phyloP scores from a whole-genome alignment of 2,329 filamentous ascomycete species.

The Fusarium proliferatum region DNA sequence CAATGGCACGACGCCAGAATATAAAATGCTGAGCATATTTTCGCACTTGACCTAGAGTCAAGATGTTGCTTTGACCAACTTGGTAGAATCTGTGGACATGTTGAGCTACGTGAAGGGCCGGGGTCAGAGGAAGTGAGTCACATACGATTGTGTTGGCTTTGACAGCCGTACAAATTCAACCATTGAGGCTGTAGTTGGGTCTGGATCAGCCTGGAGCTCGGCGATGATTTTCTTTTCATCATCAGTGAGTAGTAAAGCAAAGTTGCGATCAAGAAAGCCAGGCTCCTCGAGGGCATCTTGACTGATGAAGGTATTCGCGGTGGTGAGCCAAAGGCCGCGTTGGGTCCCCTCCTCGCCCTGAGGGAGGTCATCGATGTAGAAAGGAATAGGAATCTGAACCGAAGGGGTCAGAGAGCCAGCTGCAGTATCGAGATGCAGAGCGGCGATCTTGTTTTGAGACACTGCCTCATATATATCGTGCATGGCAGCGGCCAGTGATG shows the following conservation, averaged over 20 bases:
- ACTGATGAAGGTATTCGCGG: slow-evolving; percentile 78
- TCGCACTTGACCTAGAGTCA: slow-evolving; percentile 83
- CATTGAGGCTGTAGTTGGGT: slow-evolving; percentile 80
- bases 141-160: slow-evolving; percentile 73
- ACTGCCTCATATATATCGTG: slow-evolving; percentile 85
- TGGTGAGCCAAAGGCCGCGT: slow-evolving; percentile 86
- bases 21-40: slow-evolving; percentile 93
- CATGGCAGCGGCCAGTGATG: slow-evolving; percentile 84
- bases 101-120: not conserved
- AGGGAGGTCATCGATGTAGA: slow-evolving; percentile 79
- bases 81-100: slow-evolving; percentile 67
- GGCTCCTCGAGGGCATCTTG: slow-evolving; percentile 76
- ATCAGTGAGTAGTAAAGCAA: slow-evolving; percentile 84
- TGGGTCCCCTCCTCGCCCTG: slow-evolving; percentile 74
- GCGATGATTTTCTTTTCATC: slow-evolving; percentile 80
- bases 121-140: slow-evolving; percentile 14
- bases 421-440: slow-evolving; percentile 77
- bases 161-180: slow-evolving; percentile 84
- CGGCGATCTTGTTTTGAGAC: slow-evolving; percentile 86
- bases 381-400: slow-evolving; percentile 72
- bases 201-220: slow-evolving; percentile 80
- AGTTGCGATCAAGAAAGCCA: slow-evolving; percentile 82
- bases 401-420: slow-evolving; percentile 70
- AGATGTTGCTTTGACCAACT: slow-evolving; percentile 75
- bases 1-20: slow-evolving; percentile 93